Evolutionary conservation across 352 stramenopile species (phyloP).

Genomic region (Aphanomyces invadans): DNA sequence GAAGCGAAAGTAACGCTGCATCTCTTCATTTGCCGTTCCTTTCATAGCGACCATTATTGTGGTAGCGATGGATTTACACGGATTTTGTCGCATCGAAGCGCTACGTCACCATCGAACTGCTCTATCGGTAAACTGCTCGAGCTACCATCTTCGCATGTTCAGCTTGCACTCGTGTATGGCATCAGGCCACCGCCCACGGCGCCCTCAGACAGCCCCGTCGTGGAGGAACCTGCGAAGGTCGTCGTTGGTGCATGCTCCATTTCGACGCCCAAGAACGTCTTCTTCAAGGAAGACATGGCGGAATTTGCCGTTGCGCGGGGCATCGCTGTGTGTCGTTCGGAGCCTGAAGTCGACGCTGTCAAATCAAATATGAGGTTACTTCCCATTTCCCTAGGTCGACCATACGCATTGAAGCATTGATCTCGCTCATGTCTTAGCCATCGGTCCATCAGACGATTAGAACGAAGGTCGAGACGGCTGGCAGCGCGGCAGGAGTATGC

Average conservation of each 20-base stretch:
- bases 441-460: not conserved
- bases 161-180: not conserved
- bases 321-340: slow-evolving; percentile 2
- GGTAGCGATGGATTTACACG: slow-evolving; percentile 5
- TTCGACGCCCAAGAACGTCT: slow-evolving; percentile 1
- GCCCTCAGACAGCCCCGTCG: not conserved
- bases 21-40: not conserved
- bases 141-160: too few species aligned
- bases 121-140: not conserved
- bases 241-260: slow-evolving; percentile 7
- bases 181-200: not conserved
- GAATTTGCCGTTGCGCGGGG: slow-evolving; percentile 6
- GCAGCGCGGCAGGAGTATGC: slow-evolving; percentile 50
- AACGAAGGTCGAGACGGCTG: slow-evolving; percentile 25
- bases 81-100: slow-evolving; percentile 1
- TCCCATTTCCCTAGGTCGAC: not conserved
- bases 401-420: too few species aligned
- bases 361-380: slow-evolving; percentile 10
- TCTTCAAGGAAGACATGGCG: slow-evolving; percentile 5
- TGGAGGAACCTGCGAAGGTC: not conserved
- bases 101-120: slow-evolving; percentile 19
- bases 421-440: too few species aligned
- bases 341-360: not conserved
- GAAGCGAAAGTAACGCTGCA: slow-evolving; percentile 32
- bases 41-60: too few species aligned